Evolutionary conservation across 2,329 filamentous ascomycete species (phyloP), one percentile per base, ranked within the genome.

Genomic region (Aspergillus pseudoterreus): DNA sequence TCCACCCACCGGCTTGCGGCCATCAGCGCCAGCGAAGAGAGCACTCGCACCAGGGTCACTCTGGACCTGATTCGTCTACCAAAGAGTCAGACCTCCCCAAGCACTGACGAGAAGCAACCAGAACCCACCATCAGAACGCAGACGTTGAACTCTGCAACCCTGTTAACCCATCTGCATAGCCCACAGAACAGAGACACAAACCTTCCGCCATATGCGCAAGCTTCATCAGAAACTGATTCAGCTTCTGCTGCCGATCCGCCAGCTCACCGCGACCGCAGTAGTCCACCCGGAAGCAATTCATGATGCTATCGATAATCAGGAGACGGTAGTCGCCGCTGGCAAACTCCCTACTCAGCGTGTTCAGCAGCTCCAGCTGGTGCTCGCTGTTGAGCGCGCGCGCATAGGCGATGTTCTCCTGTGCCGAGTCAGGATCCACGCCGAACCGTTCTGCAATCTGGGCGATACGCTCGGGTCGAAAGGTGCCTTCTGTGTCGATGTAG

Each of bases 41-140:
- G 84, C 82, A 65, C 78, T 86, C 10, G 84, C 85, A 54, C 85
- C 84, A 12, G 85, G 85, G 59, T 87, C 85, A 52, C 82, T 85
- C 70, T 87, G 84, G 33, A 88, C 85, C 70, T 88, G 85, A 57
- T 87, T 88, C 48, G 85, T 87, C 82, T 82, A 44, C 1, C 10
- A 3, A 17, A 22, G 42, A 9, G 30, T 30, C 15, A 43, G 38
- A 38, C 14, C 6, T 12, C 9, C 22, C 22, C 6, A 19, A 22
- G 22, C 10, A 15, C 4, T 15, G 11, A 39, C 15, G 8, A 14
- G 3, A 6, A 17, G 17, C 30, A 14, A 17, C 10, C 3, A 36
- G 19, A 24, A 21, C 14, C 11, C n/a, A 51, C 80, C 79, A 85
- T 82, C 52, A 85, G 71, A 45, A 84, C 81, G 45, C 80, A 82